phyloP scores from a whole-genome alignment of 2,329 filamentous ascomycete species.

The Leptodontidium sp. region DNA sequence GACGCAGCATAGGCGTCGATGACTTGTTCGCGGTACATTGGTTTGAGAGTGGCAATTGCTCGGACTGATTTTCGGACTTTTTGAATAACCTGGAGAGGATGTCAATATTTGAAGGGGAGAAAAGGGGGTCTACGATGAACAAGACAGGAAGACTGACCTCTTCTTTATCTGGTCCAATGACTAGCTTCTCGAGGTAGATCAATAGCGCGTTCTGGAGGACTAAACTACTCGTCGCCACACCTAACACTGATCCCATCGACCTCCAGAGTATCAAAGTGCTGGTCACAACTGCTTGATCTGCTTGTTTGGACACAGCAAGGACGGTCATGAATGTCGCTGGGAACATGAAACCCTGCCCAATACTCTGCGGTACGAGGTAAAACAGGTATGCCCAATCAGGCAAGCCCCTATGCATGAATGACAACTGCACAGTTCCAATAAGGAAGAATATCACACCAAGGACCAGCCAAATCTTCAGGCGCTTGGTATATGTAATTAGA shows the following conservation, averaged over 20 bases:
- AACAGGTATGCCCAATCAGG: conserved; percentile 62
- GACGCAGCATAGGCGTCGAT: conserved; percentile 62
- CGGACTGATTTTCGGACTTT: conserved; percentile 63
- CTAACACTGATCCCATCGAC: conserved; percentile 74
- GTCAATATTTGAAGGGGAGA: conserved; percentile 19
- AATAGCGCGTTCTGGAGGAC: conserved; percentile 76
- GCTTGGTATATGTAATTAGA: conserved; percentile 65
- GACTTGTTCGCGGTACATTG: conserved; percentile 61
- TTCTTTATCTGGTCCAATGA: conserved; percentile 66
- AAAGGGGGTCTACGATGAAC: no score
- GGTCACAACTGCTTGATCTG: conserved; percentile 73
- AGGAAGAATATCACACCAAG: conserved; percentile 59
- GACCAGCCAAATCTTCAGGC: conserved; percentile 66
- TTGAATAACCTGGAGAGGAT: conserved; percentile 53
- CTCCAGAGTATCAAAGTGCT: conserved; percentile 77
- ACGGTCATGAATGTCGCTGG: conserved; percentile 70
- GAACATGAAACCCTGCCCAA: conserved; percentile 71
- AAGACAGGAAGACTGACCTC: conserved; percentile 41
- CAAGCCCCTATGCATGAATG: conserved; percentile 59
- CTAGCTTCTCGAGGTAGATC: conserved; percentile 63
- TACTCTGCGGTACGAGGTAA: conserved; percentile 62
- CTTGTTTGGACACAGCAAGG: conserved; percentile 64
- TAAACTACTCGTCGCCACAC: conserved; percentile 75
- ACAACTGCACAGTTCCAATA: conserved; percentile 59
- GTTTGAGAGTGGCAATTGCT: conserved; percentile 55